A percentile compares a stretch with the other conserved stretches of the same genome.
phyloP scores from a whole-genome alignment of 192 early-diverging fungal genomes.

The Dispira simplex region DNA sequence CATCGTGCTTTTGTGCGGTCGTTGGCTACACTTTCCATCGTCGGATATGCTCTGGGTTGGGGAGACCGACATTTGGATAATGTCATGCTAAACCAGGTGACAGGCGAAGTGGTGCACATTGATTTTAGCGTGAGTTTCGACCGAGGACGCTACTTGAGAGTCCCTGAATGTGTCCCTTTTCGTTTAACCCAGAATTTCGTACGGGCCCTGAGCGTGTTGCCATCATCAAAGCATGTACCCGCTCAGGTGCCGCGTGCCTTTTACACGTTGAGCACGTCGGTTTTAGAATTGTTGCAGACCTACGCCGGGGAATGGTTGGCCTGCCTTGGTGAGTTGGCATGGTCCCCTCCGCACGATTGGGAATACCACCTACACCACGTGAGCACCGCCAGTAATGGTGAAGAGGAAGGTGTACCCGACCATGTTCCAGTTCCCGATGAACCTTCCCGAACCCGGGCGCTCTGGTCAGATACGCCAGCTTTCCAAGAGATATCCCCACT shows the following conservation, averaged over 20 bases:
- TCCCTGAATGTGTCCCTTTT: conserved; percentile 64
- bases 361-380: not conserved
- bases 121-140: conserved; percentile 70
- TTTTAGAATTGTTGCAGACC: no score
- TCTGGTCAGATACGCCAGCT: no score
- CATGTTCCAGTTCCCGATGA: no score
- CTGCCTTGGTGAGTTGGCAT: not conserved
- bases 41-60: conserved; percentile 48
- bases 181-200: conserved; percentile 40
- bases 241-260: no score
- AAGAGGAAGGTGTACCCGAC: no score
- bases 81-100: conserved; percentile 31
- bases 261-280: no score
- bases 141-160: conserved; percentile 36
- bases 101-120: conserved; percentile 46
- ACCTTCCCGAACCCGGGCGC: no score
- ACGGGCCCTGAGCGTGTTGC: not conserved
- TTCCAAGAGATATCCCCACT: no score
- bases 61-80: conserved; percentile 68
- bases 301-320: no score
- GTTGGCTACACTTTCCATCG: conserved; percentile 39
- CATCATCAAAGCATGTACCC: no score
- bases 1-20: conserved; percentile 27
- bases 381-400: no score
- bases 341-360: not conserved